These are phyloP conservation scores for Globomyces pollinis-pini DNA, from an alignment of 192 early-diverging fungal genomes.

Conservation along the genomic window DNA sequence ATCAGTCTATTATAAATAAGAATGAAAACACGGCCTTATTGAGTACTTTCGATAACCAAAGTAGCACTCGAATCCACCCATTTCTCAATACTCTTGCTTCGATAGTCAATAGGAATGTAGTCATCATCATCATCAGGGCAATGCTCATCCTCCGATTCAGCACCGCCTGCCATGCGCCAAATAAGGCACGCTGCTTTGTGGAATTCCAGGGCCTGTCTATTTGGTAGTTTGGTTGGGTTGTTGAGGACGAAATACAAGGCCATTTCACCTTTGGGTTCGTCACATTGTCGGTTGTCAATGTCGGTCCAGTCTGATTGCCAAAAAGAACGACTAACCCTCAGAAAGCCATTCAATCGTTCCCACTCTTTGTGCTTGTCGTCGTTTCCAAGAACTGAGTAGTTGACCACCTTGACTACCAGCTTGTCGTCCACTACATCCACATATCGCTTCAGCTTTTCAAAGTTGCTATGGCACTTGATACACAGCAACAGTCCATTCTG, in stretches of 20 bases:
- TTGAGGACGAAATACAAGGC: not conserved
- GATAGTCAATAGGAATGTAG: no score
- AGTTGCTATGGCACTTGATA: conserved; percentile 7
- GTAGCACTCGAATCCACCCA: no score
- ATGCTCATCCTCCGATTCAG: conserved; percentile 6
- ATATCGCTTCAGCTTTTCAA: conserved; percentile 6
- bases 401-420: conserved; percentile 16
- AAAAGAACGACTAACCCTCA: not conserved
- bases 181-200: conserved; percentile 9
- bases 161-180: conserved; percentile 11
- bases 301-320: not conserved
- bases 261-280: not conserved
- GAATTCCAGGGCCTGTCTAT: conserved; percentile 9
- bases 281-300: not conserved
- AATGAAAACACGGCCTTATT: no score
- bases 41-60: no score
- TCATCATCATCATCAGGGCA: conserved; percentile 6
- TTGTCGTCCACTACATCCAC: conserved; percentile 14
- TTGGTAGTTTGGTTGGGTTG: conserved; percentile 7
- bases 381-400: not conserved
- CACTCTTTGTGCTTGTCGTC: not conserved
- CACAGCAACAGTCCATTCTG: conserved; percentile 18
- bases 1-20: no score
- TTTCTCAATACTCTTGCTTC: no score
- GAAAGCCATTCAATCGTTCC: not conserved